Evolutionary conservation across 345 rosid species (phyloP), one percentile per base, ranked within the genome.

Genomic region (Jatropha curcas): DNA sequence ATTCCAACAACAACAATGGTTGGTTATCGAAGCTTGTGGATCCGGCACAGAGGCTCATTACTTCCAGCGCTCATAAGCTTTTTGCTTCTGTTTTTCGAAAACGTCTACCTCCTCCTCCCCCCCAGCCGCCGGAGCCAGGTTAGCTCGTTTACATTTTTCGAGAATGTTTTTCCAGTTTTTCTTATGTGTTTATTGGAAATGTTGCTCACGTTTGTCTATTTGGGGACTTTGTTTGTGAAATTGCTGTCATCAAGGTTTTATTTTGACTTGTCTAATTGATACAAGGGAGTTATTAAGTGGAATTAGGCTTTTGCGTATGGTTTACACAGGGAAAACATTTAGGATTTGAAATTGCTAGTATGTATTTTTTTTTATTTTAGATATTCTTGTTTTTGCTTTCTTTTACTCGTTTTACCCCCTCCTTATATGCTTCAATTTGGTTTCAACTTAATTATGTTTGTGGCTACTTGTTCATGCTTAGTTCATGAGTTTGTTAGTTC

Each of bases 1-100:
- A 78, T 73, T 67, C 73, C 53, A n/a, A 57, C 24, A 71, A 57
- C 62, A 73, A 66, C 7, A 78, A 83, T 71, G 89, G 95, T 5
- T 95, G 98, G 99, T 45, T 95, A 33, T 84, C 97, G 76, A 95
- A 86, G 84, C 59, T 95, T 72, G 89, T 95, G 78, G 94, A 92
- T 88, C 99, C 98, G 68, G 97, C 98, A 12, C 98, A 90, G 73
- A 71, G 88, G 70, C 87, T 95, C 61, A 85, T 95, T 68, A 63
- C 89, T 48, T 83, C 89, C n/a, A 74, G 96, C 64, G 99, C 99
- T 64, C 87, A 90, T 59, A 83, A 74, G 80, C 88, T 95, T 24
- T 93, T 88, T 64, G 86, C 82, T 31, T 92, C 97, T 4, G 79
- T 92, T 22, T 91, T 91, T 65, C 88, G 84, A 66, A 95, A 92